Conservation (phyloP, 2,329 filamentous ascomycete species). For the Diaporthe amygdali region DNA sequence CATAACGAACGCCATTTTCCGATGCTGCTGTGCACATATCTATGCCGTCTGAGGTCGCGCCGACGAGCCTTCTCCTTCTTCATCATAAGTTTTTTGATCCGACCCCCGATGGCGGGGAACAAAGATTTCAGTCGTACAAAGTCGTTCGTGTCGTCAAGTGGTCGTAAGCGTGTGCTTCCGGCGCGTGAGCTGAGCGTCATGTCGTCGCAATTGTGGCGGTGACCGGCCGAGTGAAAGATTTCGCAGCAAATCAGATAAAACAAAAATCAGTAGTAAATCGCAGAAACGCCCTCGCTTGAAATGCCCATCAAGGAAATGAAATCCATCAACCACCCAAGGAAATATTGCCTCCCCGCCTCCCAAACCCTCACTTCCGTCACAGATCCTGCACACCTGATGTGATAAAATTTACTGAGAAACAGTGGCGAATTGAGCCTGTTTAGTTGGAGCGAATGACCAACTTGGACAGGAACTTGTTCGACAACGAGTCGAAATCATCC, state of each 20-base stretch:
- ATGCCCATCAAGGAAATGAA: slow-evolving; percentile 26
- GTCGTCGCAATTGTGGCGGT: slow-evolving; percentile 31
- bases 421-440: slow-evolving; percentile 30
- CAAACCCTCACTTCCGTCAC: background rate
- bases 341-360: slow-evolving; percentile 10
- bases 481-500: slow-evolving; percentile 91
- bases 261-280: slow-evolving; percentile 18
- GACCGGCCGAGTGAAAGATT: slow-evolving; percentile 31
- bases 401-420: slow-evolving; percentile 22
- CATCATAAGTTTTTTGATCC: slow-evolving; percentile 3
- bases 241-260: background rate
- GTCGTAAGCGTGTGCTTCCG: slow-evolving; percentile 31
- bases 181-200: slow-evolving; percentile 27
- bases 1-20: slow-evolving; percentile 24
- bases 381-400: slow-evolving; percentile 16
- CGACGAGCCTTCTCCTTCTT: slow-evolving; percentile 10
- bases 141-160: slow-evolving; percentile 30
- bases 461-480: slow-evolving; percentile 97
- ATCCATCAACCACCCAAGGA: slow-evolving; percentile 21
- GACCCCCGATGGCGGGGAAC: slow-evolving; percentile 1
- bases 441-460: slow-evolving; percentile 94
- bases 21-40: slow-evolving; percentile 22
- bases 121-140: slow-evolving; percentile 37
- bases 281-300: slow-evolving; percentile 37
- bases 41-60: slow-evolving; percentile 10